phyloP scores from a whole-genome alignment of 2,329 filamentous ascomycete species.

The Epichloe coenophiala region DNA sequence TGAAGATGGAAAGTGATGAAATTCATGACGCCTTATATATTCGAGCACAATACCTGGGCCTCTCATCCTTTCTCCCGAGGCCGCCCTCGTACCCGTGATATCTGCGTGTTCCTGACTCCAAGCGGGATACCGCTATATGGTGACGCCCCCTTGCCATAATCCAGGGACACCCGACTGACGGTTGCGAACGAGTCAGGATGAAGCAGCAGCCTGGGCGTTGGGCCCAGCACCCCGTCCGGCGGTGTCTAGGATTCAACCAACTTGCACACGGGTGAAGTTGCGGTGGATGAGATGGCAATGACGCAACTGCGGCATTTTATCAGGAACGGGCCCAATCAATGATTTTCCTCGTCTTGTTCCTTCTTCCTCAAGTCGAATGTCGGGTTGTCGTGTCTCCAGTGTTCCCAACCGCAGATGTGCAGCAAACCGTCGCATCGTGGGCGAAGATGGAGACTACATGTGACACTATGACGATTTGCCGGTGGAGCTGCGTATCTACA shows the following conservation, averaged over 20 bases:
- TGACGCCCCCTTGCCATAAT: background rate
- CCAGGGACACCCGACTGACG: background rate
- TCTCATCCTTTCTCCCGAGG: background rate
- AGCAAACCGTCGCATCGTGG: constrained; percentile 3
- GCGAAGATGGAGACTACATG: constrained; percentile 1
- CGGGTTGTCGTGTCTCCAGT: constrained; percentile 14
- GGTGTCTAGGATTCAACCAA: constrained; percentile 3
- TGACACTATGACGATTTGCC: constrained; percentile 5
- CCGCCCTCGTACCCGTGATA: background rate
- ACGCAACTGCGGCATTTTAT: constrained; percentile 17
- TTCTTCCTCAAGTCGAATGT: constrained; percentile 2
- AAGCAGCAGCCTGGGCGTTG: background rate
- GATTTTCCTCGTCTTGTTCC: constrained; percentile 3
- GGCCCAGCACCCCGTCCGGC: constrained; percentile 2
- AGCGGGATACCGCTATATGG: background rate
- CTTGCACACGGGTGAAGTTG: constrained; percentile 9
- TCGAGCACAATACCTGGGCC: background rate
- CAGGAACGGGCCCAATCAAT: constrained; percentile 7
- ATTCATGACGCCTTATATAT: constrained; percentile 2
- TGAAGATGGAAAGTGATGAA: background rate
- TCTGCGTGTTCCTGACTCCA: background rate
- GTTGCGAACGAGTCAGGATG: constrained; percentile 1
- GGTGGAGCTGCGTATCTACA: constrained; percentile 4
- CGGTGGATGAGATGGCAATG: constrained; percentile 14
- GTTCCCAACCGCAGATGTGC: background rate